Evolutionary conservation across 139 green algal species (phyloP), one percentile per base, ranked within the genome.

Genomic region (Picocystis salinarum): DNA sequence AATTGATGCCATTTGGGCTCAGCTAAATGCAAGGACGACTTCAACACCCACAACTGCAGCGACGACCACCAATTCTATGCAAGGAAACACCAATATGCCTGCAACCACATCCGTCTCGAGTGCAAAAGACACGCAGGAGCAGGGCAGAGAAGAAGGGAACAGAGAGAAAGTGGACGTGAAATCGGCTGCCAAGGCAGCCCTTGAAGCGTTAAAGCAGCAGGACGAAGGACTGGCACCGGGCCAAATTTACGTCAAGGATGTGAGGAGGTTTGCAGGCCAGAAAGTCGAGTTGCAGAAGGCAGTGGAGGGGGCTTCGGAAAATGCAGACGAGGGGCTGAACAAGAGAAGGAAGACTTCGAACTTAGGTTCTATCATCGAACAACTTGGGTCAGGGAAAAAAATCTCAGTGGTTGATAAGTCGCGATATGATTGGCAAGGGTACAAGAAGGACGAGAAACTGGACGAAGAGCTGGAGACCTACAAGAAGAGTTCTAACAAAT

Each of bases 341-440:
- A 37, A 37, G 31, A 13, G 15, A 15, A 37, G 15, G 31, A 37
- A 13, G 13, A 15, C 31, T 37, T 13, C 31, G 15, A 15, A 15
- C 31, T 37, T 15, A 15, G 15, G 13, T 15, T 13, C 13, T 15
- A 37, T 37, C 12, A 18, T 12, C 11, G 12, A 11, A 20, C 11
- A 45, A 11, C 11, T 12, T 13, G 39, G 11, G 19, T 18, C n/a
- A 20, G 48, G 26, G 34, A 65, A 66, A 44, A 65, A 65, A 20
- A 13, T 67, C 13, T 66, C 42, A 33, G 50, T 65, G 22, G 23
- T 65, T 1, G 56, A 65, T 54, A 65, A 65, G 42, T 55, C 55
- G 5, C 42, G 56, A 2, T 45, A 53, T 42, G 56, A 65, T 34
- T 65, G 56, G 56, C 46, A 54, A 33, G 55, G 45, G 22, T 66